Percentiles rank a stretch among this genome's conserved stretches.
These are phyloP conservation scores for Wickerhamiella azymoides DNA, from an alignment of 805 yeast genomes.

Conservation along the genomic window DNA sequence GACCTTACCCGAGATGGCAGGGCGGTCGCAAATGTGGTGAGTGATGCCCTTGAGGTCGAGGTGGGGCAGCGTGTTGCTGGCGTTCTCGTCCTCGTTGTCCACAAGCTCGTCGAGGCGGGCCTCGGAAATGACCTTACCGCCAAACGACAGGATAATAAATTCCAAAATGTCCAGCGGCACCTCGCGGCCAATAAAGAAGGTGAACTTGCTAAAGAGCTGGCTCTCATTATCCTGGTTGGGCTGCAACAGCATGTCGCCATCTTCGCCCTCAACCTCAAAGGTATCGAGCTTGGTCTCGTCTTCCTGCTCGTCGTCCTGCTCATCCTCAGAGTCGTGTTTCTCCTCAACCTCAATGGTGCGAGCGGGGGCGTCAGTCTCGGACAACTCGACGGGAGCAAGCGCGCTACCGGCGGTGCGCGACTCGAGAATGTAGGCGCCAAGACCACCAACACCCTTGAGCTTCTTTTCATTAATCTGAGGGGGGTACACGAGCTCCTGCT, in stretches of 20 bases:
- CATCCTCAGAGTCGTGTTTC: conserved; percentile 18
- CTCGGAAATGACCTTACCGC: conserved; percentile 78
- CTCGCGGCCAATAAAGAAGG: conserved; percentile 86
- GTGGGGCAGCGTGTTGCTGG: conserved; percentile 26
- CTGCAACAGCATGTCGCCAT: conserved; percentile 50
- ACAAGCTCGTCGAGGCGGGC: conserved; percentile 67
- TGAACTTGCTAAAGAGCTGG: conserved; percentile 53
- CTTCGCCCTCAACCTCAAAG: conserved; percentile 42
- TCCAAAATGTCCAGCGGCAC: conserved; percentile 87
- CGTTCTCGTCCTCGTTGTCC: conserved; percentile 33
- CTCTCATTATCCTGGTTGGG: conserved; percentile 28
- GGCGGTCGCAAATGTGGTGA: conserved; percentile 91
- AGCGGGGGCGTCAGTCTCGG: conserved; percentile 33
- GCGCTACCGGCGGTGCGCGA: conserved; percentile 14
- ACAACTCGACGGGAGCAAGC: conserved; percentile 22
- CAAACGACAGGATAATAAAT: conserved; percentile 71
- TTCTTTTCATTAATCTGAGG: conserved; percentile 65
- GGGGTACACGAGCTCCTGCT: conserved; percentile 76
- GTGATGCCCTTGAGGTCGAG: conserved; percentile 60
- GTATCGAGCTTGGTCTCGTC: conserved; percentile 45
- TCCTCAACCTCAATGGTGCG: conserved; percentile 29
- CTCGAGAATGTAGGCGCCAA: conserved; percentile 69
- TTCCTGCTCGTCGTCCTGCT: conserved; percentile 19
- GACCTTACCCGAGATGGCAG: conserved; percentile 58
- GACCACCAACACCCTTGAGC: conserved; percentile 79